These are phyloP conservation scores for Colletotrichum simmondsii DNA, from an alignment of 2,329 filamentous ascomycete genomes.

Conservation along the genomic window DNA sequence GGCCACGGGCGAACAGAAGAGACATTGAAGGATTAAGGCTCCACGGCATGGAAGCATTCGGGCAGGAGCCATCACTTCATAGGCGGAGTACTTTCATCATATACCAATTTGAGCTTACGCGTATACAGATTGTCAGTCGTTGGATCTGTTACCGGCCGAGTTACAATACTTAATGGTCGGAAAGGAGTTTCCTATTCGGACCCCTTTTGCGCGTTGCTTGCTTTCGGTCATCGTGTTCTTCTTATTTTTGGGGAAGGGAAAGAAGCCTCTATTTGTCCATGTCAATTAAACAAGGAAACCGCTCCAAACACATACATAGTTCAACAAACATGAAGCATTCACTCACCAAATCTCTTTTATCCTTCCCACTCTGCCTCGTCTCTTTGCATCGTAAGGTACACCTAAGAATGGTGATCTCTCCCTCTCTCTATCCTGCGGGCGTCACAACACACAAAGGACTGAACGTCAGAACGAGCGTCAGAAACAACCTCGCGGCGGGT, in stretches of 20 bases:
- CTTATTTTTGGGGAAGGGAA: slow-evolving; percentile 18
- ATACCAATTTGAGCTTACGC: slow-evolving; percentile 35
- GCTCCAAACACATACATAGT: slow-evolving; percentile 30
- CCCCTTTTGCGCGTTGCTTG: slow-evolving; percentile 19
- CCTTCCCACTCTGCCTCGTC: background rate
- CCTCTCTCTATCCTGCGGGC: slow-evolving; percentile 8
- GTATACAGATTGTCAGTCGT: slow-evolving; percentile 32
- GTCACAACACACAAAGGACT: slow-evolving; percentile 14
- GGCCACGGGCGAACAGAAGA: slow-evolving; percentile 10
- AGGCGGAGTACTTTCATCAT: slow-evolving; percentile 30
- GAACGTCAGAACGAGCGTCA: slow-evolving; percentile 13
- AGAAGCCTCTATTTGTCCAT: slow-evolving; percentile 25
- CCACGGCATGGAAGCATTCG: slow-evolving; percentile 23
- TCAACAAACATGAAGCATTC: slow-evolving; percentile 25
- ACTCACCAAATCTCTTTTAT: slow-evolving; percentile 22
- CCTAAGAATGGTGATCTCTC: background rate
- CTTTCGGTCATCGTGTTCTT: slow-evolving; percentile 7
- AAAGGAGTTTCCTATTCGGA: slow-evolving; percentile 14
- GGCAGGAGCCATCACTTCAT: slow-evolving; percentile 30
- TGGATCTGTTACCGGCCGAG: slow-evolving; percentile 28
- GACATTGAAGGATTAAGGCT: slow-evolving; percentile 4
- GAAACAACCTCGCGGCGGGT: background rate
- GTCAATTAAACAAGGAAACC: slow-evolving; percentile 13
- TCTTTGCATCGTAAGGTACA: background rate
- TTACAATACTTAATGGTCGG: slow-evolving; percentile 10